Percentiles rank a stretch among this genome's conserved stretches.
phyloP scores from a whole-genome alignment of 257 asterid species.

The Catharanthus roseus region DNA sequence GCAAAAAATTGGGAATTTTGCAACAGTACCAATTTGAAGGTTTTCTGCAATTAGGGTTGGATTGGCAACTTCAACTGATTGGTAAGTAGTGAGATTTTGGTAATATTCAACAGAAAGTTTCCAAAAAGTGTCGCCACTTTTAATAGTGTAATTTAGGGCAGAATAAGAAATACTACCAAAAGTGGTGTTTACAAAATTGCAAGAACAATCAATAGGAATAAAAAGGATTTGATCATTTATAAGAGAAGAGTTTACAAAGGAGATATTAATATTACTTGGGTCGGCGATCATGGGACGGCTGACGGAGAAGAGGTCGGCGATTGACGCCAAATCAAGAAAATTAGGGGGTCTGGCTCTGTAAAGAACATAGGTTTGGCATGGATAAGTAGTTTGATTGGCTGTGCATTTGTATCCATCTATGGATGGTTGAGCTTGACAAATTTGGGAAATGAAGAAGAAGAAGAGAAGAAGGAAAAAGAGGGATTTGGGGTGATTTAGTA shows the following conservation, averaged over 20 bases:
- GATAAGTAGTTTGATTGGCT: conserved; percentile 29
- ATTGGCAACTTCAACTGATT: conserved; percentile 65
- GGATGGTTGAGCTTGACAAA: conserved; percentile 43
- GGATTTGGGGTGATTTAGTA: conserved; percentile 16
- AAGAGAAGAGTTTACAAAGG: conserved; percentile 41
- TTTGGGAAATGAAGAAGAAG: conserved; percentile 16
- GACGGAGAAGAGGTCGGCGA: conserved; percentile 74
- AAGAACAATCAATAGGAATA: conserved; percentile 68
- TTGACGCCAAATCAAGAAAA: conserved; percentile 62
- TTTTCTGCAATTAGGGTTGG: conserved; percentile 41
- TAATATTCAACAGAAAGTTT: conserved; percentile 26
- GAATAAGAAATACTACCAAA: conserved; percentile 57
- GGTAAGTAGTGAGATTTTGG: conserved; percentile 65
- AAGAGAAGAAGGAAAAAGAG: conserved; percentile 17
- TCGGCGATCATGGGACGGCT: conserved; percentile 61
- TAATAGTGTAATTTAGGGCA: conserved; percentile 38
- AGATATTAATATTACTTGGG: conserved; percentile 72
- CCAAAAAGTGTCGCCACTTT: conserved; percentile 45
- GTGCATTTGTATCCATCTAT: conserved; percentile 65
- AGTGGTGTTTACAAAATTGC: conserved; percentile 49
- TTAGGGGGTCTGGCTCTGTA: conserved; percentile 63
- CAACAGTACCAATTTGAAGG: conserved; percentile 31
- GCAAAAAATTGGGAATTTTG: conserved; percentile 71
- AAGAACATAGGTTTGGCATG: conserved; percentile 65
- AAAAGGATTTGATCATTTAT: conserved; percentile 47